Percentiles rank a stretch among this genome's conserved stretches.
Evolutionary conservation across 495 filamentous ascomycete species (phyloP).

Genomic region (Aspergillus haitiensis): DNA sequence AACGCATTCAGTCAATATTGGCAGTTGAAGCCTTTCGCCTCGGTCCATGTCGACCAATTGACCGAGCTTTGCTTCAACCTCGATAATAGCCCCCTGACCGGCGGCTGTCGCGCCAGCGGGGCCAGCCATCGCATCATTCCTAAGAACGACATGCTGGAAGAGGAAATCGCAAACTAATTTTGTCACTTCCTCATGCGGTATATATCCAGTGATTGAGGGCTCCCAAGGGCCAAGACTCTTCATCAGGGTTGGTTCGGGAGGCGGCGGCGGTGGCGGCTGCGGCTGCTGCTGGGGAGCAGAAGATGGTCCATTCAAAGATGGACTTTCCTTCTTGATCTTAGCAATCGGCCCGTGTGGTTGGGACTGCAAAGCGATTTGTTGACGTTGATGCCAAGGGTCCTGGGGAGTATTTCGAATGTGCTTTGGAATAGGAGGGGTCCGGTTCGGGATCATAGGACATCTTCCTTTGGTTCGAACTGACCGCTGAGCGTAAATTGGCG

Average conservation of each 20-base stretch:
- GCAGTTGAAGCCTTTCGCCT: constrained; percentile 63
- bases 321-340: constrained; percentile 16
- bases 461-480: constrained; percentile 38
- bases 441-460: constrained; percentile 41
- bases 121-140: constrained; percentile 51
- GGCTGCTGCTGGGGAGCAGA: constrained; percentile 19
- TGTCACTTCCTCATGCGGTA: constrained; percentile 67
- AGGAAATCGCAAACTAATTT: constrained; percentile 73
- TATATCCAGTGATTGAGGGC: constrained; percentile 62
- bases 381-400: constrained; percentile 32
- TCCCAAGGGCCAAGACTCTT: constrained; percentile 68
- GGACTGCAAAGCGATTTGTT: constrained; percentile 28
- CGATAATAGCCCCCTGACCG: constrained; percentile 69
- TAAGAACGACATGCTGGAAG: constrained; percentile 63
- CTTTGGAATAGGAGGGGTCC: constrained; percentile 38
- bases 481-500: constrained; percentile 49
- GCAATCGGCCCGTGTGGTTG: constrained; percentile 16
- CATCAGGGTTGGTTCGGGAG: constrained; percentile 15
- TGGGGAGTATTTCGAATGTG: constrained; percentile 29
- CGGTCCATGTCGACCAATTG: constrained; percentile 70
- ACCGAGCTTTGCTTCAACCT: constrained; percentile 91
- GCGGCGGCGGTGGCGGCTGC: too few species aligned
- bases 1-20: constrained; percentile 65
- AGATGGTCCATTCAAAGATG: constrained; percentile 15
- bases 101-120: constrained; percentile 47